Percentiles rank a stretch among this genome's conserved stretches.
These are phyloP conservation scores for Rhizoctonia solani DNA, from an alignment of 1,284 basidiomycete species.

Conservation along the genomic window DNA sequence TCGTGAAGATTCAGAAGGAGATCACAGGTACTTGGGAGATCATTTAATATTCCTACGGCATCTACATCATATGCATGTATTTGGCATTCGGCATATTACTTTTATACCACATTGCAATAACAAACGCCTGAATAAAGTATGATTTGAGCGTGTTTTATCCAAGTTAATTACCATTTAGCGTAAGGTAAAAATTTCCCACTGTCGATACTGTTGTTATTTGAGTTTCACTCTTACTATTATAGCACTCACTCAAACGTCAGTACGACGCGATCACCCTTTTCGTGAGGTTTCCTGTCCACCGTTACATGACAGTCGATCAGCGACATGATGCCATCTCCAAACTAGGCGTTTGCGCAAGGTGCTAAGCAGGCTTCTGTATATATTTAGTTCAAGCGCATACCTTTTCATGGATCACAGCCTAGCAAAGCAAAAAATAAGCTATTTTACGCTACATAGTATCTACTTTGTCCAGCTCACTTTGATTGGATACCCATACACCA, in stretches of 20 bases:
- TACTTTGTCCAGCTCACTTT: constrained; percentile 53
- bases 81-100: no score
- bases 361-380: not conserved
- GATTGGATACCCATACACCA: constrained; percentile 82
- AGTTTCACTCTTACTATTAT: not conserved
- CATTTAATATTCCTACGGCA: not conserved
- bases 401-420: constrained; percentile 88
- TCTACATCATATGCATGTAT: no score
- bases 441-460: not conserved
- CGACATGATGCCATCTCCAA: constrained; percentile 90
- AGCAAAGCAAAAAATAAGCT: constrained; percentile 32
- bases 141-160: not conserved
- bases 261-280: constrained; percentile 80
- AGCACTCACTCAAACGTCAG: constrained; percentile 78
- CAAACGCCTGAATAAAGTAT: no score
- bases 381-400: constrained; percentile 45
- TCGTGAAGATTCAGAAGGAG: constrained; percentile 29
- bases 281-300: constrained; percentile 74
- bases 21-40: constrained; percentile 7
- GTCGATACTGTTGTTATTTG: constrained; percentile 11
- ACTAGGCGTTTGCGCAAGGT: constrained; percentile 52
- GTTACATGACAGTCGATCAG: constrained; percentile 84
- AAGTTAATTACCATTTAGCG: constrained; percentile 62
- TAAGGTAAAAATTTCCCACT: constrained; percentile 78
- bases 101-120: not conserved